A percentile compares a stretch with the other conserved stretches of the same genome.
These are phyloP conservation scores for Wolfiporia cocos DNA, from an alignment of 1,284 basidiomycete species.

Conservation along the genomic window DNA sequence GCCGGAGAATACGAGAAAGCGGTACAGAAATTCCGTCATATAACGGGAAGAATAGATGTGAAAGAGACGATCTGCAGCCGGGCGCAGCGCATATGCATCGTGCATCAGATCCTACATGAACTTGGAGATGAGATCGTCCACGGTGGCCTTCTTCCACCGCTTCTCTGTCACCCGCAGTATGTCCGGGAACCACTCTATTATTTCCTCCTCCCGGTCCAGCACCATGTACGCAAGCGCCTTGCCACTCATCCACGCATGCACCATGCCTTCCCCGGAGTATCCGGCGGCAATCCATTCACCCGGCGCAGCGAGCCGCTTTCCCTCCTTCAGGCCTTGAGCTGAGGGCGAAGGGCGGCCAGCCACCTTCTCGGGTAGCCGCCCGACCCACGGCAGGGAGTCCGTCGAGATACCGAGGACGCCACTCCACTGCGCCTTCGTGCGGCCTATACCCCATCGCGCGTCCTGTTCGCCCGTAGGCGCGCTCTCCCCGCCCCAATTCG, in stretches of 20 bases:
- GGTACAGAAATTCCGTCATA: background rate
- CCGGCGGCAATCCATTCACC: conserved; percentile 52
- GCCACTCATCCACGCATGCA: conserved; percentile 55
- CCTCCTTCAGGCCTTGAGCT: conserved; percentile 3
- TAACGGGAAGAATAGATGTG: background rate
- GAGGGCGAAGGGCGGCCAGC: conserved; percentile 27
- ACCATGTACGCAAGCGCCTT: conserved; percentile 55
- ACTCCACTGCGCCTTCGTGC: conserved; percentile 43
- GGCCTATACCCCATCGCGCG: conserved; percentile 29
- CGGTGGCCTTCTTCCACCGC: conserved; percentile 39
- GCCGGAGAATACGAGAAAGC: background rate
- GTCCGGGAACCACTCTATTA: conserved; percentile 42
- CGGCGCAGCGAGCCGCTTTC: conserved; percentile 18
- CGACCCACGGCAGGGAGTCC: conserved; percentile 41
- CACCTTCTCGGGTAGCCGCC: conserved; percentile 32
- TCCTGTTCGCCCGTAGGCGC: conserved; percentile 11
- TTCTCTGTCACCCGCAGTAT: conserved; percentile 43
- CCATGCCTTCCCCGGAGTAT: conserved; percentile 64
- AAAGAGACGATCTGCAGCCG: background rate
- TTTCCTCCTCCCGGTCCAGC: conserved; percentile 28
- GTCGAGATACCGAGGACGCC: conserved; percentile 45
- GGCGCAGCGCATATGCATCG: background rate
- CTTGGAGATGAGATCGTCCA: conserved; percentile 25
- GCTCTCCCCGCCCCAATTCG: conserved; percentile 34
- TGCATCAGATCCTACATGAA: conserved; percentile 13